Evolutionary conservation across 345 rosid genomes (phyloP).

Genomic region (Combretum micranthum): DNA sequence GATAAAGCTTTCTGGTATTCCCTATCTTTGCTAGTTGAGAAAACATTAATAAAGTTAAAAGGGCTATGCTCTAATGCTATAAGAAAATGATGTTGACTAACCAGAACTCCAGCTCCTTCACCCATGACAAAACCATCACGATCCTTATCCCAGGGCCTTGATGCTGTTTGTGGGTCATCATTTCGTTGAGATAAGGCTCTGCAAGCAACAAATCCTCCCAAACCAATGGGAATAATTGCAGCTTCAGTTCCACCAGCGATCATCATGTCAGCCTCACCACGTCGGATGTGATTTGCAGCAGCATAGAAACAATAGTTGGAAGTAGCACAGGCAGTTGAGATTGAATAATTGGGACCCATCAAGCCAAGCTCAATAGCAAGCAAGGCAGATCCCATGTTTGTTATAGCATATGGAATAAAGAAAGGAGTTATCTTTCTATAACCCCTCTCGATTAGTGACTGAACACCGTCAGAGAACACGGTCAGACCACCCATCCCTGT

Average conservation of each 20-base stretch:
- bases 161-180: constrained; percentile 95
- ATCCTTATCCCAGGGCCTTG: constrained; percentile 96
- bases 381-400: constrained; percentile 96
- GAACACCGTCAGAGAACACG: constrained; percentile 80
- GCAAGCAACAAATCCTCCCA: constrained; percentile 97
- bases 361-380: constrained; percentile 90
- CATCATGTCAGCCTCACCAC: constrained; percentile 99
- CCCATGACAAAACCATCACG: constrained; percentile 99
- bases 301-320: constrained; percentile 95
- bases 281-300: constrained; percentile 97
- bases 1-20: too few species aligned
- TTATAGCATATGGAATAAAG: constrained; percentile 83
- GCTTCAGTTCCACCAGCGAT: constrained; percentile 99
- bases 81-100: constrained; percentile 24
- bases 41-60: neutral
- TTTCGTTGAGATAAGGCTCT: constrained; percentile 97
- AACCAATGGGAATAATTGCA: constrained; percentile 86
- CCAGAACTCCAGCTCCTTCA: constrained; percentile 97
- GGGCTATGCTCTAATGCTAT: neutral
- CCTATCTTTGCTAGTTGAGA: neutral
- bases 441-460: constrained; percentile 80
- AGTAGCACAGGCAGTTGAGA: constrained; percentile 96
- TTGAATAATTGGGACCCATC: constrained; percentile 98
- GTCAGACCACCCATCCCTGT: constrained; percentile 97
- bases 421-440: constrained; percentile 82